phyloP scores from a whole-genome alignment of 2,329 filamentous ascomycete species.

The Aureobasidium sp. region DNA sequence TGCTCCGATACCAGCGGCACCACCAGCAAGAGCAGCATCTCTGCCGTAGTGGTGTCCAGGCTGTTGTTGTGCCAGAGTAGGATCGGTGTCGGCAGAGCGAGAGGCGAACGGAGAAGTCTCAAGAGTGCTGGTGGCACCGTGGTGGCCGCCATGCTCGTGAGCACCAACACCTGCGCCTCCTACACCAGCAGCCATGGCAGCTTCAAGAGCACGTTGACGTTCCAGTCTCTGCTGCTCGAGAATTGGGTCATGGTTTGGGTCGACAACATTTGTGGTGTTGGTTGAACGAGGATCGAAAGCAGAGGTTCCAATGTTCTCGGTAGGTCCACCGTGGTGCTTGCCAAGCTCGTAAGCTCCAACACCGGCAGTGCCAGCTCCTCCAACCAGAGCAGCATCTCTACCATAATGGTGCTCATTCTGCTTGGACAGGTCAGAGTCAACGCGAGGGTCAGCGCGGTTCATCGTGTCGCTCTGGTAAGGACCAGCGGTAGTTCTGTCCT shows the following conservation, averaged over 20 bases:
- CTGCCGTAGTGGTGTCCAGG: conserved; percentile 23
- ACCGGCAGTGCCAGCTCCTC: conserved; percentile 25
- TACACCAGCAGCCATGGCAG: conserved; percentile 18
- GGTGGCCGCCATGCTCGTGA: conserved; percentile 20
- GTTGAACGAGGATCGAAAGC: conserved; percentile 22
- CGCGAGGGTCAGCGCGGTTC: conserved; percentile 20
- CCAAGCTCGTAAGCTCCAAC: conserved; percentile 25
- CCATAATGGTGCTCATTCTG: conserved; percentile 13
- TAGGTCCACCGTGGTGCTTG: conserved; percentile 17
- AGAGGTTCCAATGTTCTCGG: conserved; percentile 18
- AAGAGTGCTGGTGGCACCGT: conserved; percentile 13
- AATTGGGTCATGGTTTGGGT: conserved; percentile 16
- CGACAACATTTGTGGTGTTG: conserved; percentile 19
- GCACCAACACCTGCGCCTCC: conserved; percentile 27
- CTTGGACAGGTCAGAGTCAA: conserved; percentile 13
- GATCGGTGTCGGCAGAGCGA: conserved; percentile 17
- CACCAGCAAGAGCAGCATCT: conserved; percentile 25
- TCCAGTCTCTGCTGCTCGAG: conserved; percentile 1
- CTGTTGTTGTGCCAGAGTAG: not conserved
- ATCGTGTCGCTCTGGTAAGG: conserved; percentile 17
- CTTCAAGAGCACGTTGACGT: conserved; percentile 16
- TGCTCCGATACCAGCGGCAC: conserved; percentile 24
- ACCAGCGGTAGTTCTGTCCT: conserved; percentile 16
- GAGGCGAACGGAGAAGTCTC: conserved; percentile 21
- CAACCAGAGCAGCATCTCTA: conserved; percentile 23